Conservation (phyloP, 2,329 filamentous ascomycete species). For the Ophiocordyceps sinensis region DNA sequence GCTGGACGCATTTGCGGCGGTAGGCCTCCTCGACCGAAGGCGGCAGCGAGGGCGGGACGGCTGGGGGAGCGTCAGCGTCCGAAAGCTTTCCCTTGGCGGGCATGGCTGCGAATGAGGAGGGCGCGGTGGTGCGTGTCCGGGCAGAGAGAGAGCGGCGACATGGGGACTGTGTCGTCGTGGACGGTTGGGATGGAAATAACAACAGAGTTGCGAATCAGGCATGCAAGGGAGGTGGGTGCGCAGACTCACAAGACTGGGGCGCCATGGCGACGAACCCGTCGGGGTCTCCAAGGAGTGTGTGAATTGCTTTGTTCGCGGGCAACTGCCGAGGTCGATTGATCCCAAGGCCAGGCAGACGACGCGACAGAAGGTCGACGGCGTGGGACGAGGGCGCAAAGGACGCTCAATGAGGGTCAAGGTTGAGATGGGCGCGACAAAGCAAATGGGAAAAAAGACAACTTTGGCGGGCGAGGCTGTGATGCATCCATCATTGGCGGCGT, state of each 20-base stretch:
- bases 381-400: no score
- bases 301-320: not conserved
- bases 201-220: not conserved
- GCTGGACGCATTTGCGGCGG: constrained; percentile 87
- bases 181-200: constrained; percentile 2
- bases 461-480: no score
- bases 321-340: not conserved
- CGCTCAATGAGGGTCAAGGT: no score
- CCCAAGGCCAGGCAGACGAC: no score
- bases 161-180: no score
- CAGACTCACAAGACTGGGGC: constrained; percentile 13
- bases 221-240: constrained; percentile 4
- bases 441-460: no score
- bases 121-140: not conserved
- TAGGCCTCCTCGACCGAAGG: constrained; percentile 94
- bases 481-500: no score
- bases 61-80: constrained; percentile 23
- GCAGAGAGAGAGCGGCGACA: no score
- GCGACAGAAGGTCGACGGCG: no score
- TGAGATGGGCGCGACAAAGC: no score
- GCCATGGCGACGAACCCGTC: constrained; percentile 9
- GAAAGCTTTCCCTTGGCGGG: constrained; percentile 21
- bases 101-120: constrained; percentile 11
- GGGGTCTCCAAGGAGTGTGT: not conserved
- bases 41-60: constrained; percentile 49